Base-by-base conservation (phyloP, 495 filamentous ascomycete genomes). In the Endocarpon pusillum region DNA sequence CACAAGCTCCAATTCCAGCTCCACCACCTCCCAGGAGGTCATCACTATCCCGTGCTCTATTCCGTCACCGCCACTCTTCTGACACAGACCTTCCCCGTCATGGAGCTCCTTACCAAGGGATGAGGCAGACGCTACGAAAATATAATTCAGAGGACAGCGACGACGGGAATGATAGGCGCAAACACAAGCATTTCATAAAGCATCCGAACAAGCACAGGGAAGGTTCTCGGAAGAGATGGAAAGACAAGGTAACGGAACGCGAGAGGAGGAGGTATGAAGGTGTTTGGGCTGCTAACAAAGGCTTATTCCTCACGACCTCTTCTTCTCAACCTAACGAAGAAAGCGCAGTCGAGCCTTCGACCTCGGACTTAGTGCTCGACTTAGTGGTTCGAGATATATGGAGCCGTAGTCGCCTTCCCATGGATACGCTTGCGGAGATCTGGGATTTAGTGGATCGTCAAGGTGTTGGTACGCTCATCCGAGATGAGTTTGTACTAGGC, bases 191-290 rank as follows among this genome's bases (percentile, higher is more conserved):
- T 27, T 27, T 69, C 11, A 64, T 68, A 51, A 76, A 77, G 44
- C 75, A 78, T 41, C 75, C 72, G 1, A 72, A 97, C 51, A 81
- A 86, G 42, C 84, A 94, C 49, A 75, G 81, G 45, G 86, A 96
- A 52, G 86, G 85, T 3, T 68, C 81, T 24, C 71, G 84, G 15
- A 80, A 75, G 46, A 67, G 81, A n/a, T 94, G 84, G 81, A 64
- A 76, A 20, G 75, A 80, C 38, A 64, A 71, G 35, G 64, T 96
- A 24, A 81, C 79, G 0, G 69, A 78, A 37, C 56, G 72, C 6
- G 82, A 94, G 46, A 66, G 84, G 23, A 83, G 81, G 44, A 64
- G 87, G n/a, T 96, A 96, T 46, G 89, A 96, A 55, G 91, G 84
- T 3, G 76, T 97, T 3, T 97, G 85, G 84, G 89, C 91, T 17